Evolutionary conservation across 2,329 filamentous ascomycete species (phyloP), one percentile per base, ranked within the genome.

Genomic region (Clonostachys chloroleuca): DNA sequence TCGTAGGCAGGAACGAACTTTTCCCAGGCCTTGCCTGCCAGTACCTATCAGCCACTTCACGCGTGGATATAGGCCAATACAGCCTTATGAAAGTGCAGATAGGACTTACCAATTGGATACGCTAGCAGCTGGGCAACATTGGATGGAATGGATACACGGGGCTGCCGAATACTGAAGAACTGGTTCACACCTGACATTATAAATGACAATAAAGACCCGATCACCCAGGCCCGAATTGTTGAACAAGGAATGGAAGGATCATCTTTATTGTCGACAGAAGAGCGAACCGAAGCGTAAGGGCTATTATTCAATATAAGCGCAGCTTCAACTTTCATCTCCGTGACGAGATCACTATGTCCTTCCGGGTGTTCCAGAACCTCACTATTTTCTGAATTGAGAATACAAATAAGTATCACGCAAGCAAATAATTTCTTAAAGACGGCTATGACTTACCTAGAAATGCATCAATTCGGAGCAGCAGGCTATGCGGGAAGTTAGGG

Each of bases 91-190:
- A 40, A 34, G n/a, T 30, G 24, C 24, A 6, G 24, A 4, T 30
- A 52, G 40, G 45, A 47, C 39, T 69, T 69, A 48, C 75, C 76
- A 3, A 76, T 40, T 1, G 76, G 75, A 47, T 72, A 80, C 6
- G 73, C 70, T 2, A 79, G 60, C 18, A 83, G 61, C 59, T 81
- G 76, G 1, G 76, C 73, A 1, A 82, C 75, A n/a, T 77, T 74
- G 4, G 72, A 64, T 14, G 67, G 60, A 43, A 83, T 70, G 7
- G 56, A 62, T 49, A 83, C 79, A 10, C 62, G 55, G 0, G 79
- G 79, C 49, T 72, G 67, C 12, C 78, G 74, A 45, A 81, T 72
- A 6, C 69, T 73, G 56, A 83, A 81, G 46, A 82, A 68, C 58
- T 77, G 72, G 50, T 82, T 81, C 53, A 75, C 64, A 42, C 73